phyloP scores from a whole-genome alignment of 2,329 filamentous ascomycete genomes.

The Penicillium sp. region DNA sequence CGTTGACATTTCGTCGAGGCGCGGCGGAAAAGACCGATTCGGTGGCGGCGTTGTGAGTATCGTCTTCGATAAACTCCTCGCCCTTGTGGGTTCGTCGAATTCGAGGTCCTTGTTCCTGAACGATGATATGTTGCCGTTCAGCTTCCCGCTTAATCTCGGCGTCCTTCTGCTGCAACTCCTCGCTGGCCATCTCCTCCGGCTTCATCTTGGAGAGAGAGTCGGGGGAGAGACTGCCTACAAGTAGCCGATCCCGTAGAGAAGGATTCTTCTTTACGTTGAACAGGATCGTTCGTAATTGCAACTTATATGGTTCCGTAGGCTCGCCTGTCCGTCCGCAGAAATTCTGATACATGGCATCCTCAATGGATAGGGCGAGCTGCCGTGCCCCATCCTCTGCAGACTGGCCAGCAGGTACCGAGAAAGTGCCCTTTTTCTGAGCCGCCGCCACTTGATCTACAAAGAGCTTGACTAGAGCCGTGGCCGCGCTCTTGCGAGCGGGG shows the following conservation, averaged over 20 bases:
- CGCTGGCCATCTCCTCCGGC: slow-evolving; percentile 84
- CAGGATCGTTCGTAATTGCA: slow-evolving; percentile 70
- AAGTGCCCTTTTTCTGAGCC: slow-evolving; percentile 64
- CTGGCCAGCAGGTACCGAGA: slow-evolving; percentile 61
- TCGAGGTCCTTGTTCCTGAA: slow-evolving; percentile 71
- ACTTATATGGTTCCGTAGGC: slow-evolving; percentile 55
- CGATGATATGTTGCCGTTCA: slow-evolving; percentile 68
- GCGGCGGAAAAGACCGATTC: slow-evolving; percentile 50
- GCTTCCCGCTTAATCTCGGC: slow-evolving; percentile 56
- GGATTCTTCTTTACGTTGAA: slow-evolving; percentile 89
- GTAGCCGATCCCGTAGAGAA: slow-evolving; percentile 69
- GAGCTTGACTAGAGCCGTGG: slow-evolving; percentile 67
- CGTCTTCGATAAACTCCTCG: slow-evolving; percentile 81
- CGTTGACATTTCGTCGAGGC: slow-evolving; percentile 43
- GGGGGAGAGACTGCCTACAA: slow-evolving; percentile 69
- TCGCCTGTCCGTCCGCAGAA: slow-evolving; percentile 51
- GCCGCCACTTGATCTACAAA: slow-evolving; percentile 64
- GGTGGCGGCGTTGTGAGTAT: slow-evolving; percentile 50
- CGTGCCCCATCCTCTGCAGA: slow-evolving; percentile 65
- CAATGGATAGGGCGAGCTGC: slow-evolving; percentile 72
- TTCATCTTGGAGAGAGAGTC: slow-evolving; percentile 83
- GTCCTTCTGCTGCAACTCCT: slow-evolving; percentile 71
- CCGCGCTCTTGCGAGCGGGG: slow-evolving; percentile 64
- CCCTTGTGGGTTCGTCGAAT: slow-evolving; percentile 92
- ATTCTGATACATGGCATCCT: slow-evolving; percentile 62